phyloP scores from a whole-genome alignment of 139 green algal genomes.

The Eudorina sp. region DNA sequence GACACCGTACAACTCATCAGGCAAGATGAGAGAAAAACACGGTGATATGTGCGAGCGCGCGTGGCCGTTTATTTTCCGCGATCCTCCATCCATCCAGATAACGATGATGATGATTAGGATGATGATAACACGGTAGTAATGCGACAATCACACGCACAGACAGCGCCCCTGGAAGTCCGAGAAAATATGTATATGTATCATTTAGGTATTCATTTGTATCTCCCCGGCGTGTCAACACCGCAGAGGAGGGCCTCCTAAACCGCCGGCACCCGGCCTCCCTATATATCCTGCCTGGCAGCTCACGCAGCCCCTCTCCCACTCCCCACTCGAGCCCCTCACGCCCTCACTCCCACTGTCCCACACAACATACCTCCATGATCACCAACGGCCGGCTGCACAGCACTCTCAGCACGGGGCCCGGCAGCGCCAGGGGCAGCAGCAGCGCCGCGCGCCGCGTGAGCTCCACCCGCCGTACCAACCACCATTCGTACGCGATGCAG shows the following conservation, averaged over 20 bases:
- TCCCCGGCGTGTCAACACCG: too few species aligned
- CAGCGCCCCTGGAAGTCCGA: too few species aligned
- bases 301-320: not conserved
- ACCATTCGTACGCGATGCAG: not conserved
- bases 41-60: too few species aligned
- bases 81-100: not conserved
- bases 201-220: too few species aligned
- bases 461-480: constrained; percentile 19
- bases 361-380: not conserved
- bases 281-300: not conserved
- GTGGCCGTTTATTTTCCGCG: too few species aligned
- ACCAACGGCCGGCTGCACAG: not conserved
- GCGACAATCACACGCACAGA: too few species aligned
- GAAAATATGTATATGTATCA: too few species aligned
- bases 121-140: too few species aligned
- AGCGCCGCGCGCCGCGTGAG: not conserved
- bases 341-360: not conserved
- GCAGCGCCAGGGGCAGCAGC: constrained; percentile 21
- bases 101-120: too few species aligned
- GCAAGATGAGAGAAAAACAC: not conserved
- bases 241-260: not conserved
- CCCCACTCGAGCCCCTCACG: not conserved
- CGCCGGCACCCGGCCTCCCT: not conserved
- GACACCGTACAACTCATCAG: not conserved
- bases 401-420: constrained; percentile 31